Percentiles rank a stretch among this genome's conserved stretches.
phyloP scores from a whole-genome alignment of 345 rosid genomes.

The Linum tenue region DNA sequence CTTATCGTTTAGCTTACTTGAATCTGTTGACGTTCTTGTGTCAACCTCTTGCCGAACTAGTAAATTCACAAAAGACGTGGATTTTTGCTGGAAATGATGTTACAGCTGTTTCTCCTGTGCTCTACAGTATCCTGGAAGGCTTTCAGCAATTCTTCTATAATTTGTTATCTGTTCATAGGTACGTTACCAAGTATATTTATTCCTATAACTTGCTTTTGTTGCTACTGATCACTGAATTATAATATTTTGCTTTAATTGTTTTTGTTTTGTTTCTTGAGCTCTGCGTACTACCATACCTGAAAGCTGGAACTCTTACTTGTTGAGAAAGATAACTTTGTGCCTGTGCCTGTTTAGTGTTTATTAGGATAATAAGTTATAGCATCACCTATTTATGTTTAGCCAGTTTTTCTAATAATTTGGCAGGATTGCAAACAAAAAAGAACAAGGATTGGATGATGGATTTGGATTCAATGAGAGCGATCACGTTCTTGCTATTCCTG shows the following conservation, averaged over 20 bases:
- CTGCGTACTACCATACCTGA: not conserved
- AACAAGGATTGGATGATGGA: conserved; percentile 22
- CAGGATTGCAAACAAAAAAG: conserved; percentile 30
- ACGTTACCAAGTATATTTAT: conserved; percentile 26
- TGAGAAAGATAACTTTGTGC: not conserved
- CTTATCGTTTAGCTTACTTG: conserved; percentile 35
- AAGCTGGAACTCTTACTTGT: not conserved
- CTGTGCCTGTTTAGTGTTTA: not conserved
- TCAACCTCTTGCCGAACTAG: conserved; percentile 62
- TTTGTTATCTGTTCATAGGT: conserved; percentile 43
- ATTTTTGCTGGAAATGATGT: conserved; percentile 38
- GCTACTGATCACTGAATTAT: not conserved
- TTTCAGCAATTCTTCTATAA: conserved; percentile 47
- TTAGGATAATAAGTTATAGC: not conserved
- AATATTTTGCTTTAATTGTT: not conserved
- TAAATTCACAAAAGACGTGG: conserved; percentile 44
- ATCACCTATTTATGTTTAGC: not conserved
- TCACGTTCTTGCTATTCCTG: conserved; percentile 23
- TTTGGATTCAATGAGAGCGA: conserved; percentile 31
- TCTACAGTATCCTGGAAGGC: conserved; percentile 43
- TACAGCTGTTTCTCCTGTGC: conserved; percentile 28
- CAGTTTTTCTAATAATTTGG: conserved; percentile 20
- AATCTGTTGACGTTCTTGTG: conserved; percentile 67
- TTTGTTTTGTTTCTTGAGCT: not conserved
- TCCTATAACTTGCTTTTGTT: conserved; percentile 18